phyloP scores from a whole-genome alignment of 306 rosid genomes.

The Rosa chinensis region DNA sequence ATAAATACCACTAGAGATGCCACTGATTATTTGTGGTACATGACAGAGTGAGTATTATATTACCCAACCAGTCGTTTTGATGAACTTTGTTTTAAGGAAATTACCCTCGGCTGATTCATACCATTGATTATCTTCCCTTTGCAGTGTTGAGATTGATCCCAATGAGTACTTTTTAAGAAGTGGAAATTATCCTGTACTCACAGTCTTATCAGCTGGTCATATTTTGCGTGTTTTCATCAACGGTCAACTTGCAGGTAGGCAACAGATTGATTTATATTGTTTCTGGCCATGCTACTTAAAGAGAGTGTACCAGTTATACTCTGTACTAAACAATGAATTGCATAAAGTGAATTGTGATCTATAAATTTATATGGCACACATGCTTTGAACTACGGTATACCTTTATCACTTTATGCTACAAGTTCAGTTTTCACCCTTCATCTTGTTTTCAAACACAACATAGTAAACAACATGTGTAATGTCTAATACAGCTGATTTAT shows the following conservation, averaged over 20 bases:
- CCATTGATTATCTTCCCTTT: constrained; percentile 18
- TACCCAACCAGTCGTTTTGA: background rate
- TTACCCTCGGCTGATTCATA: constrained; percentile 10
- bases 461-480: background rate
- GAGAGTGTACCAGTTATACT: background rate
- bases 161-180: constrained; percentile 70
- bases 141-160: constrained; percentile 72
- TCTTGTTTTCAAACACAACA: constrained; percentile 2
- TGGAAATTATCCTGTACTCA: constrained; percentile 69
- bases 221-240: constrained; percentile 91
- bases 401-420: background rate
- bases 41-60: constrained; percentile 83
- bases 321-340: background rate
- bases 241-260: constrained; percentile 73
- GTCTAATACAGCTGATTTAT: background rate
- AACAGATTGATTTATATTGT: constrained; percentile 3
- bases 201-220: constrained; percentile 90
- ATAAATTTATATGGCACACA: background rate
- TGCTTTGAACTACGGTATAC: background rate
- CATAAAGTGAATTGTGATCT: background rate
- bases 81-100: background rate
- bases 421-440: background rate
- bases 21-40: constrained; percentile 94
- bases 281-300: background rate
- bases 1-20: constrained; percentile 88